Evolutionary conservation across 1,284 basidiomycete genomes (phyloP), one percentile per base, ranked within the genome.

Genomic region (Leccinum colubrinum): DNA sequence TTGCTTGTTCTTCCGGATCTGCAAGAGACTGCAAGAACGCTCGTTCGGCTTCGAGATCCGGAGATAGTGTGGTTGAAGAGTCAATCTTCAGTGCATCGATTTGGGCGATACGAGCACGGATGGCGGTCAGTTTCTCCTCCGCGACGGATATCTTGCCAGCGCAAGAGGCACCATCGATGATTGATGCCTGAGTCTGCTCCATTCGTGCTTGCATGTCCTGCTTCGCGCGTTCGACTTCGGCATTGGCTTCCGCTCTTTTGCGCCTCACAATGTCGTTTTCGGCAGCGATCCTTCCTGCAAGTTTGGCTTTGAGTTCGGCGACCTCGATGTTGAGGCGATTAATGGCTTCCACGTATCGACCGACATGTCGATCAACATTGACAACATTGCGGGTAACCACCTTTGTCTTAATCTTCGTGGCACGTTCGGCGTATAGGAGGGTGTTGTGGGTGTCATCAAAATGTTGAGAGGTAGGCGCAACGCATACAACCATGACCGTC

Each of bases 381-480:
- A 95, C 90, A 46, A 96, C 91, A 73, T 98, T 98, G 43, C 94
- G 86, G 2, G 95, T 95, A 25, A 25, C 25, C 25, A 25, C 25
- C 25, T 25, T 25, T 25, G 95, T 98, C 81, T 95, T 95, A 79
- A 98, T 97, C 78, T 95, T 94, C 64, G 97, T 97, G 20, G 96
- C 95, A 55, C 94, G 89, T 71, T 98, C 95, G 14, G 96, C 96
- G 75, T 97, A 98, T 60, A 96, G 81, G 53, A 98, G 88, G 0
- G 96, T 97, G 74, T 98, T 98, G 74, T 97, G 94, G 30, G 96
- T 98, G 74, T 98, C 96, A 72, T 98, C 96, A 72, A 97, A 97
- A 76, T 98, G 95, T 35, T 86, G 85, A 46, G 94, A 96, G 15
- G 94, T 94, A 1, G 96, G 96, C 2, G 95, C 95, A 59, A 98